These are phyloP conservation scores for Salvia splendens DNA, from an alignment of 257 asterid genomes.

Conservation along the genomic window DNA sequence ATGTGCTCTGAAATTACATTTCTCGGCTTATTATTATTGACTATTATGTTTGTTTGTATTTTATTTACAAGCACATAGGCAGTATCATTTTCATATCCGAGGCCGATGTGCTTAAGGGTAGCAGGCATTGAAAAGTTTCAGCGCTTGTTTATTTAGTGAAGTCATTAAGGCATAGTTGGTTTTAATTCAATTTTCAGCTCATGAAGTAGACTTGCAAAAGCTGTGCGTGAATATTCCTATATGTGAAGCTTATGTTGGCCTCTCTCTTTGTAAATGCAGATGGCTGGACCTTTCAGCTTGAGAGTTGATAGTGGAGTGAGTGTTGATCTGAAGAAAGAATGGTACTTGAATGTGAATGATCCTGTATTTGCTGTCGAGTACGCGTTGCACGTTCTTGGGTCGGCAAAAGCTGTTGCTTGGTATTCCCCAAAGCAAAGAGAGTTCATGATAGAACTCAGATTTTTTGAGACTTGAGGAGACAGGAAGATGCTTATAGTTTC, in stretches of 20 bases:
- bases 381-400: constrained; percentile 76
- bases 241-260: not conserved
- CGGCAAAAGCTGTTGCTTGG: constrained; percentile 94
- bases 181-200: not conserved
- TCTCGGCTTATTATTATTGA: not conserved
- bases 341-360: constrained; percentile 47
- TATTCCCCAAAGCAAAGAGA: constrained; percentile 72
- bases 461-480: constrained; percentile 53
- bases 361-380: constrained; percentile 74
- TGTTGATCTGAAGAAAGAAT: constrained; percentile 53
- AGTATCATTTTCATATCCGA: not conserved
- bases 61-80: no score
- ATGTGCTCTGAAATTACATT: not conserved
- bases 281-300: constrained; percentile 87
- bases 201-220: not conserved
- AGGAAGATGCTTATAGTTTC: not conserved
- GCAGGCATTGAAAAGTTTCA: not conserved
- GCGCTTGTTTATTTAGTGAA: not conserved
- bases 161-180: not conserved
- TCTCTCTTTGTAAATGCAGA: constrained; percentile 41
- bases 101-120: not conserved
- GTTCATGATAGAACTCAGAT: constrained; percentile 81
- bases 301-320: constrained; percentile 66
- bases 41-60: not conserved
- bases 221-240: not conserved